These are phyloP conservation scores for Auriscalpium vulgare DNA, from an alignment of 768 basidiomycete genomes.

Conservation along the genomic window DNA sequence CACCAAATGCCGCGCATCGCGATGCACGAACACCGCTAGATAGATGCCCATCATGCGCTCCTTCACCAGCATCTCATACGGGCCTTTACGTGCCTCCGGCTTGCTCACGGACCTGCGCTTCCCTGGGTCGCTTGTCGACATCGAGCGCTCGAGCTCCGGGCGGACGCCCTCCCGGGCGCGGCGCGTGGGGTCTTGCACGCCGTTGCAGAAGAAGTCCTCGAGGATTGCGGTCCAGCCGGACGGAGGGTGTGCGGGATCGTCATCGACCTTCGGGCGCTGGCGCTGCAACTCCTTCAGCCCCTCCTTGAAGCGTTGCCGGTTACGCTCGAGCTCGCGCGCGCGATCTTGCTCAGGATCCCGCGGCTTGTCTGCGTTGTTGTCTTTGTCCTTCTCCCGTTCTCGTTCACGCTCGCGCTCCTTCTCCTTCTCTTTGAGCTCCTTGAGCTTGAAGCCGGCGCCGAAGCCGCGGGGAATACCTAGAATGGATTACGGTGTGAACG, in stretches of 20 bases:
- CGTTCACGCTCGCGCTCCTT: slow-evolving; percentile 25
- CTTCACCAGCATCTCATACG: slow-evolving; percentile 80
- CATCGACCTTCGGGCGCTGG: slow-evolving; percentile 18
- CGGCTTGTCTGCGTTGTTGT: slow-evolving; percentile 26
- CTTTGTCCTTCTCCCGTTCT: slow-evolving; percentile 28
- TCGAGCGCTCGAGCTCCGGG: slow-evolving; percentile 4
- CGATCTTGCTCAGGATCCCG: slow-evolving; percentile 21
- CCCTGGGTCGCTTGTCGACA: slow-evolving; percentile 31
- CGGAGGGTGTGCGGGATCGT: slow-evolving; percentile 16
- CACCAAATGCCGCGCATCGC: slow-evolving; percentile 57
- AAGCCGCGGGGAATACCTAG: slow-evolving; percentile 72
- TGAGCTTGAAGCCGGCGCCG: slow-evolving; percentile 69
- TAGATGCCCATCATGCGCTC: slow-evolving; percentile 91
- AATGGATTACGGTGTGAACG: not conserved
- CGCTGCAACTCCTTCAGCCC: slow-evolving; percentile 13
- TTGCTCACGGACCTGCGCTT: slow-evolving; percentile 35
- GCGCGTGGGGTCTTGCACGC: slow-evolving; percentile 17
- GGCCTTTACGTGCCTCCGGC: slow-evolving; percentile 46
- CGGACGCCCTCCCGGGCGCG: slow-evolving; percentile 26
- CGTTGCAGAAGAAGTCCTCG: slow-evolving; percentile 62
- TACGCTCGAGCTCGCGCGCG: slow-evolving; percentile 4
- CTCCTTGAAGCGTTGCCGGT: slow-evolving; percentile 11
- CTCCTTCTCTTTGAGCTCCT: slow-evolving; percentile 31
- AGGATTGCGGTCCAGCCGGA: slow-evolving; percentile 71
- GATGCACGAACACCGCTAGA: slow-evolving; percentile 66